These are phyloP conservation scores for Exophiala spinifera DNA, from an alignment of 2,329 filamentous ascomycete species.

Conservation along the genomic window DNA sequence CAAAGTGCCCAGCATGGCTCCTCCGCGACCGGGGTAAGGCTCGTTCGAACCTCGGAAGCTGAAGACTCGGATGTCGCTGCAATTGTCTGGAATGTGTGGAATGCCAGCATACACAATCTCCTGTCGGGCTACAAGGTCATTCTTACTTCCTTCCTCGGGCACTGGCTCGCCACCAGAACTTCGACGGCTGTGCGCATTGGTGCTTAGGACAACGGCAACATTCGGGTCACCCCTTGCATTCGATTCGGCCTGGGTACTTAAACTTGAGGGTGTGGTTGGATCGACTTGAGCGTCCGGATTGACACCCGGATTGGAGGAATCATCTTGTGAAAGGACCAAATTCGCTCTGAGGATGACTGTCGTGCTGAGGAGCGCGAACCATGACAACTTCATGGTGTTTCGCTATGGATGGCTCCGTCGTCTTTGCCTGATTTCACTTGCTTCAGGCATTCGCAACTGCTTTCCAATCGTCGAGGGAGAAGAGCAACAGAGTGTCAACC, in stretches of 20 bases:
- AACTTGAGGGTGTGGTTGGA: not conserved
- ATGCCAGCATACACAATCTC: not conserved
- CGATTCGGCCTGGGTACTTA: not conserved
- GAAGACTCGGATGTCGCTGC: conserved; percentile 18
- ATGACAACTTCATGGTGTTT: conserved; percentile 9
- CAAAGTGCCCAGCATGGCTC: conserved; percentile 7
- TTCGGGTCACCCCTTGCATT: too few species aligned
- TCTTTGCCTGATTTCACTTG: not conserved
- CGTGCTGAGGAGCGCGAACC: conserved; percentile 3
- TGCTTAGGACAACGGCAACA: too few species aligned
- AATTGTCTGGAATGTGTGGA: conserved; percentile 12
- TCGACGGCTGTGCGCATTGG: not conserved
- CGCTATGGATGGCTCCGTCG: not conserved
- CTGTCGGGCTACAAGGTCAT: not conserved
- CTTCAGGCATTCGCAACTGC: not conserved
- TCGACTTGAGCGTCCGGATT: not conserved
- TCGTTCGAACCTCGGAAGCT: conserved; percentile 13
- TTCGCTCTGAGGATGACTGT: conserved; percentile 10
- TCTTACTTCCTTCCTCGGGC: not conserved
- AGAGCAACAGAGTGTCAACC: too few species aligned
- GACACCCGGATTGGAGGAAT: not conserved
- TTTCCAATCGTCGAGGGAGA: too few species aligned
- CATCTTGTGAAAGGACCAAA: conserved; percentile 12
- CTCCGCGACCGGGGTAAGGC: conserved; percentile 19
- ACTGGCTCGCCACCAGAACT: not conserved